phyloP scores from a whole-genome alignment of 352 stramenopile species.

The Lagenidium giganteum region DNA sequence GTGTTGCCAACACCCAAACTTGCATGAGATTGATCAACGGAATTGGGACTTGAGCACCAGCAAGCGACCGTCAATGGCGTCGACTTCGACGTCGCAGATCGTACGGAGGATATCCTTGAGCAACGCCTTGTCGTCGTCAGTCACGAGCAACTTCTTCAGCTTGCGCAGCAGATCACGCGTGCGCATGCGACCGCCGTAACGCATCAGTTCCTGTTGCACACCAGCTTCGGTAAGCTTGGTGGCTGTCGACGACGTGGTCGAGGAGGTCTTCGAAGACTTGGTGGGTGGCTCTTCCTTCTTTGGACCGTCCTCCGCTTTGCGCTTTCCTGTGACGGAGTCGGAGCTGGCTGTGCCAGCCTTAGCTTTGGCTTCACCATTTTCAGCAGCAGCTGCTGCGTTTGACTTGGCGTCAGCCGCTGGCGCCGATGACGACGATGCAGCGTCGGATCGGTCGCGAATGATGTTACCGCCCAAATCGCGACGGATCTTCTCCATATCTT shows the following conservation, averaged over 20 bases:
- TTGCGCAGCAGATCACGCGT: slow-evolving; percentile 73
- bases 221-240: slow-evolving; percentile 75
- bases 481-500: slow-evolving; percentile 81
- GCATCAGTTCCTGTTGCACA: slow-evolving; percentile 80
- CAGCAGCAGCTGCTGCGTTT: slow-evolving; percentile 21
- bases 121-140: slow-evolving; percentile 74
- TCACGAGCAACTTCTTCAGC: slow-evolving; percentile 78
- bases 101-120: slow-evolving; percentile 85
- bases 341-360: slow-evolving; percentile 17
- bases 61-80: slow-evolving; percentile 76
- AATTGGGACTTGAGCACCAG: slow-evolving; percentile 86
- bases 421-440: neutral
- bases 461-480: slow-evolving; percentile 79
- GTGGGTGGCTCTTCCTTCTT: slow-evolving; percentile 39
- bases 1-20: no score
- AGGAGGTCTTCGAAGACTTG: slow-evolving; percentile 30
- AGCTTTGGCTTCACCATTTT: slow-evolving; percentile 9
- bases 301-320: slow-evolving; percentile 35
- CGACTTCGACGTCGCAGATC: slow-evolving; percentile 83
- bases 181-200: slow-evolving; percentile 78
- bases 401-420: slow-evolving; percentile 8
- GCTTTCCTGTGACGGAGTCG: slow-evolving; percentile 33
- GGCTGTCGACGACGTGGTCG: slow-evolving; percentile 21
- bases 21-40: slow-evolving; percentile 67
- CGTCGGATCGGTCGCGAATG: slow-evolving; percentile 54